phyloP scores from a whole-genome alignment of 2,329 filamentous ascomycete genomes.

The Paracoccidioides lutzii region DNA sequence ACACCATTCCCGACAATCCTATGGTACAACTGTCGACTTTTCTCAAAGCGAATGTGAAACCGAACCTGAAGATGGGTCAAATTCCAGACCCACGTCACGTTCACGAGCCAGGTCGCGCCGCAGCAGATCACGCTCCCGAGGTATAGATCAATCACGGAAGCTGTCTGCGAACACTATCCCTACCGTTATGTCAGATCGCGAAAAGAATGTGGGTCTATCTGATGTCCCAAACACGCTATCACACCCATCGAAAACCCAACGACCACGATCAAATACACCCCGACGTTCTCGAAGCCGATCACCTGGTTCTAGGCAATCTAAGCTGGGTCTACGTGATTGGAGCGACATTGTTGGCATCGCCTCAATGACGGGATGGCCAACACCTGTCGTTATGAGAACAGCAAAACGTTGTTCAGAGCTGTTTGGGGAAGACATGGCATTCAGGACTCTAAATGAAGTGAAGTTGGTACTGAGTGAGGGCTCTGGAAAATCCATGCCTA shows the following conservation, averaged over 20 bases:
- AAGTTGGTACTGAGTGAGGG: conserved; percentile 11
- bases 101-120: conserved; percentile 4
- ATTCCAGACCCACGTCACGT: conserved; percentile 9
- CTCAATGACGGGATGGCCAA: conserved; percentile 57
- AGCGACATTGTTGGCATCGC: conserved; percentile 71
- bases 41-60: conserved; percentile 21
- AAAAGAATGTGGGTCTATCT: conserved; percentile 3
- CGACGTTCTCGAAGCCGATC: not conserved
- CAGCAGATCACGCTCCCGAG: conserved; percentile 15
- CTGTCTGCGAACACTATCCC: not conserved
- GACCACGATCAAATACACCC: not conserved
- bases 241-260: not conserved
- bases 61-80: conserved; percentile 20
- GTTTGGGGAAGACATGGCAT: conserved; percentile 59
- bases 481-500: conserved; percentile 10
- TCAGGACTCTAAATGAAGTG: conserved; percentile 43
- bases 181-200: not conserved
- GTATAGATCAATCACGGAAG: conserved; percentile 13
- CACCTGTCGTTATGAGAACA: conserved; percentile 52
- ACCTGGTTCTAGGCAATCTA: conserved; percentile 4
- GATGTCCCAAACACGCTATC: not conserved
- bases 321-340: conserved; percentile 55
- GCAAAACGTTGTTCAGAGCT: conserved; percentile 61
- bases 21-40: conserved; percentile 18
- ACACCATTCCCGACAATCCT: conserved; percentile 51